These are phyloP conservation scores for Passiflora organensis DNA, from an alignment of 345 rosid genomes.

Conservation along the genomic window DNA sequence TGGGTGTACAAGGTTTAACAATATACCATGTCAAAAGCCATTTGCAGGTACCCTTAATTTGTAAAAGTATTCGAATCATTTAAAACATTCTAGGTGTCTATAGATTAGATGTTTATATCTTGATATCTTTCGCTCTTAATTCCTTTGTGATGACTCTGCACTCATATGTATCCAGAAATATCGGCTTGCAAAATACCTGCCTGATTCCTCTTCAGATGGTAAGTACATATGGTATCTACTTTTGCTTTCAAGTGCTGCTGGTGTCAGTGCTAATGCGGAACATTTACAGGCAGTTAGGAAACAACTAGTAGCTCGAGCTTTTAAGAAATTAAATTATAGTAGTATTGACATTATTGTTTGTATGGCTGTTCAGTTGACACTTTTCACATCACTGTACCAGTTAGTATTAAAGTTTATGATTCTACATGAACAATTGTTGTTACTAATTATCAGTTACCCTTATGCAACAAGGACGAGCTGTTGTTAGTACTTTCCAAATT, in stretches of 20 bases:
- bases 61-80: too few species aligned
- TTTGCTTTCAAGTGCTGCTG: constrained; percentile 2
- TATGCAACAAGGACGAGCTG: too few species aligned
- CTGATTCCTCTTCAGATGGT: constrained; percentile 98
- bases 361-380: too few species aligned
- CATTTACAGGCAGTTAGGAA: background rate
- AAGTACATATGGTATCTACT: constrained; percentile 16
- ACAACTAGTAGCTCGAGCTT: too few species aligned
- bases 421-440: too few species aligned
- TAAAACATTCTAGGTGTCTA: too few species aligned
- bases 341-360: too few species aligned
- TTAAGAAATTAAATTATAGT: too few species aligned
- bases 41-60: constrained; percentile 80
- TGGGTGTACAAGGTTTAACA: constrained; percentile 96
- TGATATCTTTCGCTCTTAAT: background rate
- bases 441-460: too few species aligned
- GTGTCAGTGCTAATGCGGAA: background rate
- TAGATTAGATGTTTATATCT: background rate
- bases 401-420: too few species aligned
- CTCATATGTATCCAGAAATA: constrained; percentile 76
- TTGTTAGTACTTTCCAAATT: too few species aligned
- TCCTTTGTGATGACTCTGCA: constrained; percentile 4
- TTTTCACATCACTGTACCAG: too few species aligned
- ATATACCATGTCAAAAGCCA: constrained; percentile 99
- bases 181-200: constrained; percentile 87